Evolutionary conservation across 805 yeast genomes (phyloP), one percentile per base, ranked within the genome.

Genomic region (Lipomyces orientalis): DNA sequence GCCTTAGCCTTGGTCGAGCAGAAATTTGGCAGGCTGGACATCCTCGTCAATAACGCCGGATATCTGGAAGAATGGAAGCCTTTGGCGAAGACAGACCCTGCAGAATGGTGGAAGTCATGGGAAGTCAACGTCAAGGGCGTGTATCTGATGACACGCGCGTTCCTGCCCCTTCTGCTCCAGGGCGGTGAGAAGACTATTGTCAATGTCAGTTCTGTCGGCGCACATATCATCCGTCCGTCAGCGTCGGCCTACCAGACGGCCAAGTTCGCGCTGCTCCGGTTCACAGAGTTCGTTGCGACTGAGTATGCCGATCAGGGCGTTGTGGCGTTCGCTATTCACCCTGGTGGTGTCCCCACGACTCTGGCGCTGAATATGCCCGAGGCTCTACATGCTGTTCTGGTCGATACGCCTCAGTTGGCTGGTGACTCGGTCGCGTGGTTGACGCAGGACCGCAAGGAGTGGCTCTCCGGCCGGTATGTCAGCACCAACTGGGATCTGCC

Each of bases 261-360:
- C 68, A 78, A 78, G 74, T 79, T 79, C n/a, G 80, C 80, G 5
- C 79, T 78, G 39, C 65, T 78, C 34, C 79, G 78, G 60, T 76
- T 78, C 69, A 71, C 79, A 6, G 72, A 78, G 19, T 78, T 77
- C 52, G 78, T 86, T 76, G 88, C 88, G 51, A 81, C 86, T 71
- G 87, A 86, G 77, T 85, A 87, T 83, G 88, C 88, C 67, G 83
- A 83, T 73, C 80, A 81, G 76, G 84, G 84, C 39, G 10, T 51
- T 19, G 31, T 51, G 14, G 55, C 55, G 8, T 51, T 51, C 31
- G 55, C 55, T 19, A 51, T 51, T 51, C 55, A 51, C 55, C 55
- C 55, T 19, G 55, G 55, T 25, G 55, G 55, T 19, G 55, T 51
- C 31, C 55, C 55, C 10, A 51, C 55, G 55, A 12, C 7, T 8